A percentile compares a stretch with the other conserved stretches of the same genome.
Evolutionary conservation across 1,284 basidiomycete genomes (phyloP).

Genomic region (Ceratobasidium sp.): DNA sequence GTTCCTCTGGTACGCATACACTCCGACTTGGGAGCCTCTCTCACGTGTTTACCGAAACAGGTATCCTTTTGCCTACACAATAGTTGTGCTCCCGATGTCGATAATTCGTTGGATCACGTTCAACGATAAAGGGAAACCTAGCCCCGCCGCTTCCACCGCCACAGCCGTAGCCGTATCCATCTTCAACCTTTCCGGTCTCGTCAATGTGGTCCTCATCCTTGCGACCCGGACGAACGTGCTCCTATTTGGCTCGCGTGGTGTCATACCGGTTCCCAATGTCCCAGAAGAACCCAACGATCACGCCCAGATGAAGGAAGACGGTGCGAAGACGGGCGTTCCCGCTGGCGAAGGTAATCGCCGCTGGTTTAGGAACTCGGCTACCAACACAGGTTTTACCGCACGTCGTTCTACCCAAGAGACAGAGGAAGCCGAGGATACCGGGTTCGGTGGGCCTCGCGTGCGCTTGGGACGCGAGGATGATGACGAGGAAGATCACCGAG

Average conservation of each 20-base stretch:
- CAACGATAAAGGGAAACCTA: slow-evolving; percentile 11
- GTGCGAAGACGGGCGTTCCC: not conserved
- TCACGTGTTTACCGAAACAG: slow-evolving; percentile 35
- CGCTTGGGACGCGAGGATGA: slow-evolving; percentile 5
- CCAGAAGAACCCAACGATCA: not conserved
- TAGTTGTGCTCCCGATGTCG: slow-evolving; percentile 49
- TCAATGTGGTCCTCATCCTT: slow-evolving; percentile 48
- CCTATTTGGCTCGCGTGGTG: slow-evolving; percentile 7
- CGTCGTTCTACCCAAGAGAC: not conserved
- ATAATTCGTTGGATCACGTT: slow-evolving; percentile 50
- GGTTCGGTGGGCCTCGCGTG: slow-evolving; percentile 31
- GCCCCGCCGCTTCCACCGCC: slow-evolving; percentile 18
- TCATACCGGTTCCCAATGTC: not conserved
- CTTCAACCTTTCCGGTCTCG: slow-evolving; percentile 50
- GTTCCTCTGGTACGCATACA: slow-evolving; percentile 40
- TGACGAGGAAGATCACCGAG: not conserved
- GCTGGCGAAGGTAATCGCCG: not conserved
- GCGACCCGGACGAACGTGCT: slow-evolving; percentile 46
- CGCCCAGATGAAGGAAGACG: not conserved
- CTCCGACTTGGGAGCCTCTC: slow-evolving; percentile 32
- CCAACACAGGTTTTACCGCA: not conserved
- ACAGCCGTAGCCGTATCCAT: slow-evolving; percentile 47
- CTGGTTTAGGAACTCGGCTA: not conserved
- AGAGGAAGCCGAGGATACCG: not conserved
- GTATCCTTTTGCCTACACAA: slow-evolving; percentile 51